These are phyloP conservation scores for Syzygium oleosum DNA, from an alignment of 345 rosid genomes.

Conservation along the genomic window DNA sequence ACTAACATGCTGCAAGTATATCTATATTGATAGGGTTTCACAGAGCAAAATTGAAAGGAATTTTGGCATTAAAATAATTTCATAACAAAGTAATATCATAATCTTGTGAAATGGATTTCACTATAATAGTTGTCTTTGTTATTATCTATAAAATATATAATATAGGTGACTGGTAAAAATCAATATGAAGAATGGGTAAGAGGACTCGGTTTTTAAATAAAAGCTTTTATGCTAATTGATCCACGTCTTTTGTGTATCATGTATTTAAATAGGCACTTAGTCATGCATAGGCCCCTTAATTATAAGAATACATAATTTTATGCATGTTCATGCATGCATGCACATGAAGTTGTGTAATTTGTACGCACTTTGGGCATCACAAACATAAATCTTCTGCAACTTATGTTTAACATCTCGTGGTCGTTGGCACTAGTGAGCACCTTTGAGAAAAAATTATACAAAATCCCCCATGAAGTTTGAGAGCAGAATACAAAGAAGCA, in stretches of 20 bases:
- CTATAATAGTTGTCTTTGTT: not conserved
- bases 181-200: not conserved
- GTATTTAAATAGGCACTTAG: not conserved
- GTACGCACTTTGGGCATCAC: not conserved
- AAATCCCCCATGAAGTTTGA: no score
- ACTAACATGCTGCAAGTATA: no score
- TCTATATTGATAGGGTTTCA: no score
- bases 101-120: not conserved
- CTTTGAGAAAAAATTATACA: rapidly evolving
- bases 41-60: not conserved
- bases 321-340: not conserved
- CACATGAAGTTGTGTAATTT: not conserved
- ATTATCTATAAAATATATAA: no score
- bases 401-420: no score
- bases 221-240: not conserved
- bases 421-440: rapidly evolving
- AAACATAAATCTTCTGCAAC: no score
- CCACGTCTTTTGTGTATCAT: not conserved
- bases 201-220: not conserved
- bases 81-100: not conserved
- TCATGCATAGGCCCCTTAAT: not conserved
- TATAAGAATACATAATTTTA: not conserved
- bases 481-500: not conserved
- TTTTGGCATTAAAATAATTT: not conserved
- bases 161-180: not conserved